Evolutionary conservation across 2,329 filamentous ascomycete genomes (phyloP).

Genomic region (Aspergillus pseudoviridinutans): DNA sequence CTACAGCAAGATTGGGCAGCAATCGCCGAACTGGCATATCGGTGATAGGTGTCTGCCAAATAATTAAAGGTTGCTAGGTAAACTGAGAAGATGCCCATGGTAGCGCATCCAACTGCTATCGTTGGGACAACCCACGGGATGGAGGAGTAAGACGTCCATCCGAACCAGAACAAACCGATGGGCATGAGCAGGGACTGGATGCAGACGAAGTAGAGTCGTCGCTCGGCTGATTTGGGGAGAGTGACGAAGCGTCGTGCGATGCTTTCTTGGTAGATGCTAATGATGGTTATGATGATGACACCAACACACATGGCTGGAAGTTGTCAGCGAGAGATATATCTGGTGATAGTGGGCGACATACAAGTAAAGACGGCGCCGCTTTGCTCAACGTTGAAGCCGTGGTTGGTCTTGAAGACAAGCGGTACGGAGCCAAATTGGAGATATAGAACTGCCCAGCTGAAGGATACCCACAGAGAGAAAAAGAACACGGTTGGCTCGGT

Average conservation of each 20-base stretch:
- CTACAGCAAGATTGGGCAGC: slow-evolving; percentile 78
- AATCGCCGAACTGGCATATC: slow-evolving; percentile 78
- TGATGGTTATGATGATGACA: slow-evolving; percentile 59
- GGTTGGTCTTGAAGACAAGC: slow-evolving; percentile 65
- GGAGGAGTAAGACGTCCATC: slow-evolving; percentile 61
- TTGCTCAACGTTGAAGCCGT: slow-evolving; percentile 65
- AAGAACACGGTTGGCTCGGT: slow-evolving; percentile 62
- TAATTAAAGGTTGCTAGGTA: slow-evolving; percentile 93
- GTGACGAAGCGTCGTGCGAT: slow-evolving; percentile 52
- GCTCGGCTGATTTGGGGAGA: slow-evolving; percentile 59
- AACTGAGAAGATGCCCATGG: slow-evolving; percentile 80
- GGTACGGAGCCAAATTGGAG: slow-evolving; percentile 78
- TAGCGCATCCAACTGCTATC: slow-evolving; percentile 67
- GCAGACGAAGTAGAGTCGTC: slow-evolving; percentile 78
- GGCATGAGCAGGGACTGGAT: slow-evolving; percentile 71
- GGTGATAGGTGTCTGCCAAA: slow-evolving; percentile 80
- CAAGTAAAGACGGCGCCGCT: slow-evolving; percentile 66
- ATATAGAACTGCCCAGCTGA: slow-evolving; percentile 86
- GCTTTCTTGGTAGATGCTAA: slow-evolving; percentile 71
- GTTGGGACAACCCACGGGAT: slow-evolving; percentile 70
- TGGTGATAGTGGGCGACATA: slow-evolving; percentile 15
- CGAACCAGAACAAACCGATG: slow-evolving; percentile 75
- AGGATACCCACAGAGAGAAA: slow-evolving; percentile 86
- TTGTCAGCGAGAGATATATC: not conserved
- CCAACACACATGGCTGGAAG: slow-evolving; percentile 65